A percentile compares a stretch with the other conserved stretches of the same genome.
Conservation (phyloP, 352 stramenopile species). For the Bremia lactucae region DNA sequence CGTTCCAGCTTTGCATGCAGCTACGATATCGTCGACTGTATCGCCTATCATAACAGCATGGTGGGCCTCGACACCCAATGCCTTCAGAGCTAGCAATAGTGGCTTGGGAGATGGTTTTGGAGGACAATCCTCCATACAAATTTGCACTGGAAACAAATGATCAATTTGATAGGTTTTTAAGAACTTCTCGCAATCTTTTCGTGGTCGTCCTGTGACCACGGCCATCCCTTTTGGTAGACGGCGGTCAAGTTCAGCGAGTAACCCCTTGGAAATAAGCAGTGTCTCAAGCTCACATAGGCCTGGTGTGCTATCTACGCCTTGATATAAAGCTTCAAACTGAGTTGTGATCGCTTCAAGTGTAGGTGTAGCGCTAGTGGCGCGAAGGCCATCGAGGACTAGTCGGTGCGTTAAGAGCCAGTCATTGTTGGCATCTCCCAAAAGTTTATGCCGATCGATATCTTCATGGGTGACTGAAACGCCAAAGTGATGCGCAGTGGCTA, state of each 20-base stretch:
- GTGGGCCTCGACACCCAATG: slow-evolving; percentile 61
- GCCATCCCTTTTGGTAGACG: slow-evolving; percentile 81
- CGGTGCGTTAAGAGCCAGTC: slow-evolving; percentile 93
- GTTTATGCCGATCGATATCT: slow-evolving; percentile 87
- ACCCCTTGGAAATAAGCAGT: slow-evolving; percentile 78
- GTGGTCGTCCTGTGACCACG: slow-evolving; percentile 87
- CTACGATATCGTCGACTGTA: slow-evolving; percentile 92
- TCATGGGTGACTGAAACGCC: slow-evolving; percentile 77
- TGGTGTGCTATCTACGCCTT: slow-evolving; percentile 55
- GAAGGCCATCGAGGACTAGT: slow-evolving; percentile 50
- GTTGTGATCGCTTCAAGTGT: slow-evolving; percentile 88
- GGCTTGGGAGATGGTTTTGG: slow-evolving; percentile 91
- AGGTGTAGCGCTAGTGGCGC: slow-evolving; percentile 8
- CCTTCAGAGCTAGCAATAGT: slow-evolving; percentile 74
- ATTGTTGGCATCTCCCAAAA: slow-evolving; percentile 93
- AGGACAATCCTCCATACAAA: slow-evolving; percentile 94
- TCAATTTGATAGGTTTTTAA: slow-evolving; percentile 72
- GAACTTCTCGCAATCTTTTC: slow-evolving; percentile 92
- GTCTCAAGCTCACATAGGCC: slow-evolving; percentile 88
- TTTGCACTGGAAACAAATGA: slow-evolving; percentile 80
- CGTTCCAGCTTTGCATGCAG: slow-evolving; percentile 63
- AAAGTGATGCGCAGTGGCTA: slow-evolving; percentile 81
- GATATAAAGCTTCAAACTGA: slow-evolving; percentile 93
- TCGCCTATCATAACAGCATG: slow-evolving; percentile 90
- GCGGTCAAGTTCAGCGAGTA: slow-evolving; percentile 77